Evolutionary conservation across 1,284 basidiomycete species (phyloP).

Genomic region (Boletus semigastroideus): DNA sequence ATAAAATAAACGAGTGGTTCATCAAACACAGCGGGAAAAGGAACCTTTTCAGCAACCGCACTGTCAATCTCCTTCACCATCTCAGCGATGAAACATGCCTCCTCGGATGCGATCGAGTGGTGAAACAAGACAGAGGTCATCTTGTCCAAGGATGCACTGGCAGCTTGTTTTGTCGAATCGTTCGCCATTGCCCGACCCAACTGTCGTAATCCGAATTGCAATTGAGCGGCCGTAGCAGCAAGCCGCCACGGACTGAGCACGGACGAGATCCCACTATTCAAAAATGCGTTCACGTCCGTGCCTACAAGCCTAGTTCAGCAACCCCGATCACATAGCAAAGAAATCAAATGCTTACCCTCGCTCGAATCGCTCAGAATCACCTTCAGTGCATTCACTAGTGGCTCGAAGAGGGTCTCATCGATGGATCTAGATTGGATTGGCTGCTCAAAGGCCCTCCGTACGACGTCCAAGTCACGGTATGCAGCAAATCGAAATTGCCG

Average conservation of each 20-base stretch:
- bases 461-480: conserved; percentile 67
- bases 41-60: conserved; percentile 65
- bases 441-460: conserved; percentile 65
- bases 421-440: conserved; percentile 51
- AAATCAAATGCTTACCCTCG: conserved; percentile 33
- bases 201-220: conserved; percentile 71
- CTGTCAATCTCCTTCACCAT: conserved; percentile 69
- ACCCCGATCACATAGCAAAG: not conserved
- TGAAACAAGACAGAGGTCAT: conserved; percentile 66
- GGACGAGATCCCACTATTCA: conserved; percentile 61
- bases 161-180: conserved; percentile 50
- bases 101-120: conserved; percentile 68
- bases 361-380: conserved; percentile 59
- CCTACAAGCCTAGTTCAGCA: conserved; percentile 18
- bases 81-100: conserved; percentile 77
- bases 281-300: conserved; percentile 47
- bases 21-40: not conserved
- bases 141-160: conserved; percentile 58
- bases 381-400: conserved; percentile 63
- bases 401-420: conserved; percentile 54
- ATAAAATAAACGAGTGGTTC: not conserved
- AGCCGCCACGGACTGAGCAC: conserved; percentile 80
- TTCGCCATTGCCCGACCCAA: conserved; percentile 63
- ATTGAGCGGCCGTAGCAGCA: conserved; percentile 72
- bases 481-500: conserved; percentile 67